These are phyloP conservation scores for Epichloe typhina DNA, from an alignment of 2,329 filamentous ascomycete species.

Conservation along the genomic window DNA sequence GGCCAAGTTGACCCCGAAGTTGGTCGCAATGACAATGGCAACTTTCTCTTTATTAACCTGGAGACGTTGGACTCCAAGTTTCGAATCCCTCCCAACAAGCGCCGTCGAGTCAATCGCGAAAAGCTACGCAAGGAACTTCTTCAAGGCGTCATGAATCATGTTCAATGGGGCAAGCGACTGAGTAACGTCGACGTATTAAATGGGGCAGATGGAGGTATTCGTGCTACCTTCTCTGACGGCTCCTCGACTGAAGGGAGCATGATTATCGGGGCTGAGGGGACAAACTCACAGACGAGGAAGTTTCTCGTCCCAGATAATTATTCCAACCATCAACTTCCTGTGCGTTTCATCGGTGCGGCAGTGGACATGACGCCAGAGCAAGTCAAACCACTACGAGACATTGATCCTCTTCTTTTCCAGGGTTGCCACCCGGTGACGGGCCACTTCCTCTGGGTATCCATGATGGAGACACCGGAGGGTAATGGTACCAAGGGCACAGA, in stretches of 20 bases:
- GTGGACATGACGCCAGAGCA: conserved; percentile 24
- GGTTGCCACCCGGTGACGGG: conserved; percentile 36
- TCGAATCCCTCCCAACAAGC: conserved; percentile 23
- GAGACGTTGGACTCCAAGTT: conserved; percentile 24
- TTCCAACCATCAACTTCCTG: conserved; percentile 21
- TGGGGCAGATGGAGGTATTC: conserved; percentile 12
- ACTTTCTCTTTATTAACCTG: conserved; percentile 28
- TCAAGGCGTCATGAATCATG: conserved; percentile 13
- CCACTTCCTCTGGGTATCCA: conserved; percentile 36
- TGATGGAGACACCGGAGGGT: conserved; percentile 26
- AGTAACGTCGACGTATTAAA: conserved; percentile 12
- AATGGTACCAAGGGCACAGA: conserved; percentile 21
- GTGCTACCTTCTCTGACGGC: conserved; percentile 20
- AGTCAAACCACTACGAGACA: conserved; percentile 25
- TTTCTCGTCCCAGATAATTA: conserved; percentile 19
- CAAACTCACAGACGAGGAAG: conserved; percentile 22
- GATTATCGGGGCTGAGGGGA: conserved; percentile 28
- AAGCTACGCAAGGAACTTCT: conserved; percentile 20
- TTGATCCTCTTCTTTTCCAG: conserved; percentile 42
- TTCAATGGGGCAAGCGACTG: conserved; percentile 21
- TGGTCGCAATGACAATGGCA: conserved; percentile 23
- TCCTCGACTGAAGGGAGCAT: conserved; percentile 19
- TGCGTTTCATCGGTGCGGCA: conserved; percentile 24
- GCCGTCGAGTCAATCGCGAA: conserved; percentile 23
- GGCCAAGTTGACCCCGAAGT: conserved; percentile 23